Percentiles rank a stretch among this genome's conserved stretches.
phyloP scores from a whole-genome alignment of 2,329 filamentous ascomycete genomes.

The Rhynchosporium agropyri region DNA sequence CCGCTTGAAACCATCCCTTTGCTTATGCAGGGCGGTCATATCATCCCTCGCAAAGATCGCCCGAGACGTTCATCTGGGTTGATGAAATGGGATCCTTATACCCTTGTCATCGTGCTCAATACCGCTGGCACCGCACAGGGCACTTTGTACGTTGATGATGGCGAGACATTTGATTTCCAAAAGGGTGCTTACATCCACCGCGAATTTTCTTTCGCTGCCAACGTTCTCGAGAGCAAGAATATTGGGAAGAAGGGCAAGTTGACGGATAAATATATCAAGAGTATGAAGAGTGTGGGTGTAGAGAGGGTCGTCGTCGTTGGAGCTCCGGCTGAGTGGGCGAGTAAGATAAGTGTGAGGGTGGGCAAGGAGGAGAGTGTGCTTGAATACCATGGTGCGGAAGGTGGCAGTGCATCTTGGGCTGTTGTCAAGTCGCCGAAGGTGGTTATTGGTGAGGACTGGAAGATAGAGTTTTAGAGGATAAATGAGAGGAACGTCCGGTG shows the following conservation, averaged over 20 bases:
- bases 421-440: slow-evolving; percentile 65
- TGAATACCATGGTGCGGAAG: slow-evolving; percentile 57
- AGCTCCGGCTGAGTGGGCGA: slow-evolving; percentile 72
- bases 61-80: slow-evolving; percentile 82
- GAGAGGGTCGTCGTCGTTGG: slow-evolving; percentile 86
- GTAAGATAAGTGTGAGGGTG: slow-evolving; percentile 60
- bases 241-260: slow-evolving; percentile 60
- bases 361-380: slow-evolving; percentile 60
- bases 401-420: slow-evolving; percentile 62
- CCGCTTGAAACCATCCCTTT: slow-evolving; percentile 86
- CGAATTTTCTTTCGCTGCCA: slow-evolving; percentile 66
- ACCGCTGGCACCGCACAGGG: slow-evolving; percentile 74
- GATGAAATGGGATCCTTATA: slow-evolving; percentile 96
- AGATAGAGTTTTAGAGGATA: slow-evolving; percentile 38
- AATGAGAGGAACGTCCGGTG: background rate
- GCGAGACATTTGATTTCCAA: slow-evolving; percentile 87
- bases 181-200: slow-evolving; percentile 87
- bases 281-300: slow-evolving; percentile 75
- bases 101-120: slow-evolving; percentile 75
- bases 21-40: slow-evolving; percentile 89
- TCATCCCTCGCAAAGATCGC: slow-evolving; percentile 86
- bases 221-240: slow-evolving; percentile 70
- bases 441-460: slow-evolving; percentile 65
- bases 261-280: slow-evolving; percentile 74
- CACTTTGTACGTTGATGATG: slow-evolving; percentile 88